These are phyloP conservation scores for Lecanicillium sp. DNA, from an alignment of 2,329 filamentous ascomycete species.

Conservation along the genomic window DNA sequence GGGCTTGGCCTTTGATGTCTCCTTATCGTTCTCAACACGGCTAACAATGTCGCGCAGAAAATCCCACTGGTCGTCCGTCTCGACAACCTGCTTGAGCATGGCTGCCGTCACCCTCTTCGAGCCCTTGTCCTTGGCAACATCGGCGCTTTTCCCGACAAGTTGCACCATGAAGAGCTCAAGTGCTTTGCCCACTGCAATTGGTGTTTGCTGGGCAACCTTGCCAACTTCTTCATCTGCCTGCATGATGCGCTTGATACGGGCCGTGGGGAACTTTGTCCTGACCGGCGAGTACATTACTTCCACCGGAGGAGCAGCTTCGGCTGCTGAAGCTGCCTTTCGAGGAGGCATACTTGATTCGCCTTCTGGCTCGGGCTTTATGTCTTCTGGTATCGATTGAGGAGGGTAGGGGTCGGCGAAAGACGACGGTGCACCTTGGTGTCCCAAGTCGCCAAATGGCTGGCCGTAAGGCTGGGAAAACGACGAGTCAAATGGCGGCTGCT, in stretches of 20 bases:
- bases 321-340: conserved; percentile 20
- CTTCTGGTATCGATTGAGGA: conserved; percentile 6
- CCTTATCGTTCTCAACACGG: conserved; percentile 61
- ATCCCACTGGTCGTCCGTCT: conserved; percentile 86
- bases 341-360: conserved; percentile 24
- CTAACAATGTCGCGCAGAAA: conserved; percentile 86
- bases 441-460: conserved; percentile 2
- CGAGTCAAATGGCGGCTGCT: conserved; percentile 1
- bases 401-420: conserved; percentile 5
- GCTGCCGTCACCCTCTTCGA: conserved; percentile 84
- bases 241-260: conserved; percentile 98
- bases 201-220: conserved; percentile 95
- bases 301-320: conserved; percentile 24
- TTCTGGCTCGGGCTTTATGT: conserved; percentile 7
- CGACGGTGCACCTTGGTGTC: conserved; percentile 2
- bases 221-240: conserved; percentile 98
- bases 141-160: conserved; percentile 79
- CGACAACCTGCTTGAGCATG: conserved; percentile 87
- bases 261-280: conserved; percentile 92
- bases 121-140: conserved; percentile 71
- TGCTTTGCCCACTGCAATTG: conserved; percentile 90
- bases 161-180: conserved; percentile 97
- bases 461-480: not conserved
- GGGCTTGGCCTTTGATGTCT: conserved; percentile 24
- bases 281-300: conserved; percentile 61